Evolutionary conservation across 495 filamentous ascomycete genomes (phyloP), one percentile per base, ranked within the genome.

Genomic region (Niebla homalea): DNA sequence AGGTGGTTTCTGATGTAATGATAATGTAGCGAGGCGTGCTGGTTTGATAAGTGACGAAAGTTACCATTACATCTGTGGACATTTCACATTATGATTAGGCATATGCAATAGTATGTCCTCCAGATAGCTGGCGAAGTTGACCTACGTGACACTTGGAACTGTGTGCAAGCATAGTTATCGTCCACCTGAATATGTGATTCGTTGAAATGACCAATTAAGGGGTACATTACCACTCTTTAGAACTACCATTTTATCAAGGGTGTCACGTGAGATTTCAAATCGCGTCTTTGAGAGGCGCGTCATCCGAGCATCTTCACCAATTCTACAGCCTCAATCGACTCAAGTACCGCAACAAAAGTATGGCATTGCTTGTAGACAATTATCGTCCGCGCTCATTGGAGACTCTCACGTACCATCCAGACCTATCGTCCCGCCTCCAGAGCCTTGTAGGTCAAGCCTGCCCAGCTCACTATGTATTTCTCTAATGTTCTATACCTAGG

Each of bases 311-410:
- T 19, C 10, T 42, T 1, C 5, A n/a, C 5, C 10, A 41, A 41
- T 3, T 15, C 38, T 7, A 41, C 38, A 19, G 12, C 39, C 39
- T 10, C 16, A 18, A 7, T 8, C 14, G 8, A 3, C 39, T 41
- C 11, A 19, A 32, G 10, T 12, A 32, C 29, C 14, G 7, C 14
- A 10, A 10, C 4, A 36, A 5, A 53, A 32, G 6, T 32, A 84
- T 85, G 81, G 77, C 81, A 49, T 79, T 98, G 23, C 83, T 96
- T 36, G 90, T 98, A 12, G 92, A 98, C 63, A 96, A 92, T 60
- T 81, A 95, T 62, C 81, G 92, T 20, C 92, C 92, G n/a, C 79
- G 85, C 36, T 83, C 82, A 20, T 81, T 98, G 0, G 89, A 96
- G 59, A 69, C 81, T 40, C 76, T 98, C 48, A 83, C 81, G 57